Evolutionary conservation across 345 rosid species (phyloP), one percentile per base, ranked within the genome.

Genomic region (Punica granatum): DNA sequence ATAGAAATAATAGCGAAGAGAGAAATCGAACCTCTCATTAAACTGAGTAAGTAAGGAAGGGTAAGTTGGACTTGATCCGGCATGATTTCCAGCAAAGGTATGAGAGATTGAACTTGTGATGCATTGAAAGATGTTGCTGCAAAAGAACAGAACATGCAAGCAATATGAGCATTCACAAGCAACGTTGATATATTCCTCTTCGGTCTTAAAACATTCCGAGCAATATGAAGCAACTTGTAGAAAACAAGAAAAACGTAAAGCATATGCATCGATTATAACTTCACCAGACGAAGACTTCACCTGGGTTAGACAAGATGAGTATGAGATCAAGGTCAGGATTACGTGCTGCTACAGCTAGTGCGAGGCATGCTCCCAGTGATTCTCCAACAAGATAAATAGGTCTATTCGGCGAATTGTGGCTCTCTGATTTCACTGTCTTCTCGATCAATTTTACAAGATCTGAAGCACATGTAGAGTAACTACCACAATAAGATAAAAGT

Each of bases 301-400:
- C 93, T 85, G 96, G 92, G 75, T 87, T 89, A 11, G 83, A 78
- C 77, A 89, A 78, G 75, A 89, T 81, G 61, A 92, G 76, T 37
- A 81, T 65, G 70, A 92, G 90, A 80, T 92, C 96, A 43, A 81
- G 60, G 0, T 76, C 70, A 34, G 92, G 92, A 72, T 87, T 91
- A 41, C 82, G 81, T 58, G 89, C 84, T 0, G 93, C 93, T 64
- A 84, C 85, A 42, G 88, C 82, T 28, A 91, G 81, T 51, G 88
- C 96, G 31, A 89, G 77, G 78, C 96, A 89, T 54, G 82, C 93
- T 77, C 96, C 92, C 65, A 92, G 76, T 64, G 93, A 87, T 70
- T 92, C 96, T 51, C 96, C 98, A 62, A 86, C 84, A 64, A 92
- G 80, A 80, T 87, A 89, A 44, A 92, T 86, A 44, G 98, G 97